Base-by-base conservation (phyloP, 2,329 filamentous ascomycete species). In the Simplicillium aogashimaense region DNA sequence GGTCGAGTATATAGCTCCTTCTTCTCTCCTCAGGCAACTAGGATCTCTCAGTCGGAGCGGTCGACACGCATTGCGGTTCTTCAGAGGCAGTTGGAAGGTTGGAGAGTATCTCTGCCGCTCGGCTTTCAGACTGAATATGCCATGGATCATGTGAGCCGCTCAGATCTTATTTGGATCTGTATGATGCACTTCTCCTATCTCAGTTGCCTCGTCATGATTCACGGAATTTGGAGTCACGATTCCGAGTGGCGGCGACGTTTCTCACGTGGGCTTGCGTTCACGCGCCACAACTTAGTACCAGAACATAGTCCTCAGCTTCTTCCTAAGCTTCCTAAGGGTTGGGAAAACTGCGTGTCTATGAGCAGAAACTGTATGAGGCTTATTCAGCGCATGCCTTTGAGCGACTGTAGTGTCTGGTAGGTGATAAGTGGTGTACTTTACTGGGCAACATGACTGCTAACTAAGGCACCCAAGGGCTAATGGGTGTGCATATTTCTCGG, bases 351-450 rank as follows among this genome's bases (percentile, higher is more conserved):
- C 17, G 33, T 35, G 7, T 18, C 15, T 15, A 35, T 16, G 33
- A 35, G 33, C 33, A 35, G 33, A 16, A 35, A 35, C 33, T 35
- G 33, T 14, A 35, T 35, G 33, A 13, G 33, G 18, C 15, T 35
- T 15, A 12, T 35, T 11, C 18, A 35, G 15, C 8, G 18, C 15
- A 35, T 35, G 13, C 33, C 33, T 12, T 35, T 35, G 33, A 35
- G 33, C 11, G 33, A 35, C 18, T 35, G 33, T 17, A 17, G 10
- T 6, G 33, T 35, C 10, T 35, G 33, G 33, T 35, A 35, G 15
- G 33, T 17, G 8, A 34, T 12, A 16, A 12, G 18, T 11, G 17
- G 10, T 13, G 5, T 35, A 11, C 11, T 35, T 16, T 18, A 12
- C 15, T 18, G 18, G 15, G 33, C 6, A 17, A 12, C 5, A 35